phyloP scores from a whole-genome alignment of 768 basidiomycete species.

The Termitomyces sp. region DNA sequence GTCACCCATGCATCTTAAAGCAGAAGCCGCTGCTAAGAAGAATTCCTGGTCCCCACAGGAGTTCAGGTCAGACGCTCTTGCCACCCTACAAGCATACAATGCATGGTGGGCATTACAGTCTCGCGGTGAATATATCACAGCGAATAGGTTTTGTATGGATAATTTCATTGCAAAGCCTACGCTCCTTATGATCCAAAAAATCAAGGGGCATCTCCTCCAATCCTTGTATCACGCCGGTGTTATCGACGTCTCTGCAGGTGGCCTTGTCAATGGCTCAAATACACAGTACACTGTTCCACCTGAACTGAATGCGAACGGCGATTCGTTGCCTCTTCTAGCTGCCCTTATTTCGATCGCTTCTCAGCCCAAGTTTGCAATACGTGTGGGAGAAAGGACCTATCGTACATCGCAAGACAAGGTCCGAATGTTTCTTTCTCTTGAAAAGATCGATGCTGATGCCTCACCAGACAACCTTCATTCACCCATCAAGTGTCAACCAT shows the following conservation, averaged over 20 bases:
- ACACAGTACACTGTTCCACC: conserved; percentile 49
- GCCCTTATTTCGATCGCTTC: conserved; percentile 82
- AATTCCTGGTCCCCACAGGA: conserved; percentile 72
- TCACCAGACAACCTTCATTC: conserved; percentile 67
- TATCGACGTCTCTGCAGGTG: conserved; percentile 77
- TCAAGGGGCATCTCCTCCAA: conserved; percentile 74
- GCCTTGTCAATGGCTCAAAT: conserved; percentile 30
- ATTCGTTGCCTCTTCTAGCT: conserved; percentile 72
- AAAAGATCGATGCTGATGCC: conserved; percentile 1
- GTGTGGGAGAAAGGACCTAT: conserved; percentile 60
- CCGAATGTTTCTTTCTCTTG: conserved; percentile 12
- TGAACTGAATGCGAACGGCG: conserved; percentile 67
- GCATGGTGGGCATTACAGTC: conserved; percentile 75
- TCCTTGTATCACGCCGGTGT: conserved; percentile 78
- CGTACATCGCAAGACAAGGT: conserved; percentile 87
- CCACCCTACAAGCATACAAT: conserved; percentile 77
- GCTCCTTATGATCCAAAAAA: conserved; percentile 73
- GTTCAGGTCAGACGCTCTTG: conserved; percentile 84
- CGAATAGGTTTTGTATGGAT: conserved; percentile 74
- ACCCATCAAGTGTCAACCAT: conserved; percentile 84
- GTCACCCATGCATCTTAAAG: conserved; percentile 72
- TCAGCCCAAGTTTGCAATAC: conserved; percentile 88
- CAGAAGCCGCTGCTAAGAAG: conserved; percentile 68
- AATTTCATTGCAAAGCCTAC: conserved; percentile 92
- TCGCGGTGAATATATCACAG: conserved; percentile 56